Evolutionary conservation across 78 protist species (phyloP).

Genomic region (Planoprotostelium fungivorum): DNA sequence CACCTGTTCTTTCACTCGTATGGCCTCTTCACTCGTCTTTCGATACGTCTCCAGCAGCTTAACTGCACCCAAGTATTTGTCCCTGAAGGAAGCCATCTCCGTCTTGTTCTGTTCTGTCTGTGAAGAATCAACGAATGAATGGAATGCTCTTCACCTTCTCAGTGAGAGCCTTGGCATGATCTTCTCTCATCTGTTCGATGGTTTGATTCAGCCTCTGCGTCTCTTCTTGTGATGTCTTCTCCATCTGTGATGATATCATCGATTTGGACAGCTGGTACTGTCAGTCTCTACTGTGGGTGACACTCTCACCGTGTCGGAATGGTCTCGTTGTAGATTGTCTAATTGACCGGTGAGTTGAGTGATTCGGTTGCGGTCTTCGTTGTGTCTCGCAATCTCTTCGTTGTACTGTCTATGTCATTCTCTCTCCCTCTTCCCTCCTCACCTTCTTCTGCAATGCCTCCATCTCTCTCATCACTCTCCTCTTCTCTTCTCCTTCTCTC

Average conservation of each 20-base stretch:
- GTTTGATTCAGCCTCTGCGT: background rate
- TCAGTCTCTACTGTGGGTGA: too few relatives aligned
- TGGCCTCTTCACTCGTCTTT: background rate
- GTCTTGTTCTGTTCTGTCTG: background rate
- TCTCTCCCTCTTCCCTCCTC: too few relatives aligned
- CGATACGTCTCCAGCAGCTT: background rate
- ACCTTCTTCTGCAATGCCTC: too few relatives aligned
- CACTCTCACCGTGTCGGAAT: too few relatives aligned
- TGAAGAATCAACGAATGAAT: background rate
- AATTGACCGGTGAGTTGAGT: too few relatives aligned
- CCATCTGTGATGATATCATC: background rate
- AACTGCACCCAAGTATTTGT: background rate
- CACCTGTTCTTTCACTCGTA: background rate
- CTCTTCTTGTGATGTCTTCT: background rate
- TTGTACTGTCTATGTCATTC: too few relatives aligned
- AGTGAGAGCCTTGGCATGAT: background rate
- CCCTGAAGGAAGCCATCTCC: background rate
- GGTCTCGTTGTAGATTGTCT: too few relatives aligned
- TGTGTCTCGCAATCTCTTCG: too few relatives aligned
- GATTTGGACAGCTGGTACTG: background rate
- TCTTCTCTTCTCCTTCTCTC: too few relatives aligned
- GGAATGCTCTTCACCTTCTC: slow-evolving; percentile 2
- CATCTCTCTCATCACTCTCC: too few relatives aligned
- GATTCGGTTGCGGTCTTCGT: too few relatives aligned
- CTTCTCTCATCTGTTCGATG: background rate